Evolutionary conservation across 140 eudicot species (phyloP), one percentile per base, ranked within the genome.

Genomic region (Anethum foeniculum): DNA sequence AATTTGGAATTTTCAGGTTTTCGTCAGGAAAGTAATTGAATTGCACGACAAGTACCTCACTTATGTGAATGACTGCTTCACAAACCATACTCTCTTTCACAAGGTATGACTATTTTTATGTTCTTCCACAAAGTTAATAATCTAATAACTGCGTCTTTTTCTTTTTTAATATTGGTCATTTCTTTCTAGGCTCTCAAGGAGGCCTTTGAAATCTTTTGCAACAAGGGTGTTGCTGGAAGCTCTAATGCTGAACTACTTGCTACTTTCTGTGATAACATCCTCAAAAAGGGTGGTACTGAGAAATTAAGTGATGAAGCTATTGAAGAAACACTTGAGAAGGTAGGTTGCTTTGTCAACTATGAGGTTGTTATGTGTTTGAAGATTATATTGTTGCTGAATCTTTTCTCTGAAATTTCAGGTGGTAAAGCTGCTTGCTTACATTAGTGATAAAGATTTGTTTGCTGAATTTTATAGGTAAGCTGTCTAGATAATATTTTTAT

Each of bases 301-400:
- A 93, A 91, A 82, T 79, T 96, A 87, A 96, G 99, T 75, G 99
- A 93, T 84, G 99, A 96, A 81, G 99, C 98, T 81, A 96, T 96
- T 84, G 99, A 96, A 82, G 99, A 96, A 73, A 90, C 98, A 6
- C 91, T 96, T 62, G 99, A 96, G 88, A 96, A 96, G 96, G 99
- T 96, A 84, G 79, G 77, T 39, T 80, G 38, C 60, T 65, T 76
- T 7, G 46, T 78, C 49, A 69, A 23, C 62, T 79, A 44, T 34
- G 28, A 58, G 51, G 32, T 54, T 54, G 28, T 39, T 38, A 47
- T 43, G 39, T 69, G 77, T 14, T 13, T 15, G 13, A 74, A 12
- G 41, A 30, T 78, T 71, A 54, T 80, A 65, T 62, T 34, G 76
- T 65, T 82, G 41, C 71, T 15, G 64, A 73, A 39, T 18, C 14